phyloP scores from a whole-genome alignment of 169 alveolate species.

The Babesia gibsoni region DNA sequence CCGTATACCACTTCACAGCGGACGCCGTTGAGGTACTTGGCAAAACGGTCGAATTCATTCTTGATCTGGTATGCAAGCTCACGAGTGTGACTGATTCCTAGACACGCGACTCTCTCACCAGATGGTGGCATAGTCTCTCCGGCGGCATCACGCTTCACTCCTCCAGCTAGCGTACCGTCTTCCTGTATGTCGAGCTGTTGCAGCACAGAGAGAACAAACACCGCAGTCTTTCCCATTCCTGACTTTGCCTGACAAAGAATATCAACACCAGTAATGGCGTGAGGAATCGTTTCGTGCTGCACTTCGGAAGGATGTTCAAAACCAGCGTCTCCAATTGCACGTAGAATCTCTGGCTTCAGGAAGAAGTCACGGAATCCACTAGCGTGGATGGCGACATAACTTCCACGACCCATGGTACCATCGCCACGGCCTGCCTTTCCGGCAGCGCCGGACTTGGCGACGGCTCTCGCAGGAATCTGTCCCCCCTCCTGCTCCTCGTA shows the following conservation, averaged over 20 bases:
- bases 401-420: slow-evolving; percentile 83
- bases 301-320: slow-evolving; percentile 99
- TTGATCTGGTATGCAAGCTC: slow-evolving; percentile 99
- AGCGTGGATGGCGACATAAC: slow-evolving; percentile 88
- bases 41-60: slow-evolving; percentile 97
- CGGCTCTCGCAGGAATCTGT: slow-evolving; percentile 57
- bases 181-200: slow-evolving; percentile 92
- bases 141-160: slow-evolving; percentile 54
- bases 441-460: slow-evolving; percentile 63
- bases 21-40: slow-evolving; percentile 91
- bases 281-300: slow-evolving; percentile 98
- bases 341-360: slow-evolving; percentile 93
- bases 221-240: slow-evolving; percentile 99
- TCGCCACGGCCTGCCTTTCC: slow-evolving; percentile 59
- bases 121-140: slow-evolving; percentile 35
- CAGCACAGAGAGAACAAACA: slow-evolving; percentile 95
- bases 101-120: slow-evolving; percentile 79
- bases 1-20: slow-evolving; percentile 97
- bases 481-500: slow-evolving; percentile 77
- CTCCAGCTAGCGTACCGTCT: slow-evolving; percentile 60
- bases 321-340: slow-evolving; percentile 97
- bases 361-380: slow-evolving; percentile 95
- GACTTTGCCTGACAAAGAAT: slow-evolving; percentile 99
- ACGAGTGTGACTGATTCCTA: slow-evolving; percentile 97
- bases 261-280: slow-evolving; percentile 96